Evolutionary conservation across 2,329 filamentous ascomycete species (phyloP), one percentile per base, ranked within the genome.

Genomic region (Xylaria hypoxylon): DNA sequence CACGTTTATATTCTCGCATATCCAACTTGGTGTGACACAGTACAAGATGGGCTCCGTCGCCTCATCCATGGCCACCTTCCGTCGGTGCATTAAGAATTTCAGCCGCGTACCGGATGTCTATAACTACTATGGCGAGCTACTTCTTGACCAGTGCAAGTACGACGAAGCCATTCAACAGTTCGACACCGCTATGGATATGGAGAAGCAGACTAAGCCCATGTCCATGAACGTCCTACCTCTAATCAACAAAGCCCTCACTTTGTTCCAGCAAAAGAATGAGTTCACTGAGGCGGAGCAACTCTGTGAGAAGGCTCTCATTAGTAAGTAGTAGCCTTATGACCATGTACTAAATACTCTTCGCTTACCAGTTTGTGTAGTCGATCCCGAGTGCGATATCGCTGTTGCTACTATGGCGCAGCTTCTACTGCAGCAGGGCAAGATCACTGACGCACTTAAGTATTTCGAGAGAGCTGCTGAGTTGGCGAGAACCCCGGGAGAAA

Each of bases 31-130:
- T 79, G 96, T 99, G 59, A 99, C 96, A 56, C 96, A 99, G 82
- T 99, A 99, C 86, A 99, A 99, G 90, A 96, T 98, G 92, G 96
- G 96, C 73, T 97, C 93, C 33, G 92, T 99, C 65, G 96, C 96
- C 7, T 97, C 94, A 8, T 97, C 94, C 52, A 98, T 98, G 94
- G 95, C 96, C 40, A 99, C 96, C 5, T 98, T 99, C 90, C 89
- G 95, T 74, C 88, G 94, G 70, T 97, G 94, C 81, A 94, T 97
- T 80, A 99, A 98, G 90, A 97, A 97, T 83, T 99, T 99, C 78
- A 92, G 94, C 77, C 92, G 95, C 78, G 93, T 97, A 11, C 94
- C 95, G 5, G 96, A 99, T 77, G 96, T 98, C 45, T 99, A 98
- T 87, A 99, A 99, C 87, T 99, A 99, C 87, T 98, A 97, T 77